Evolutionary conservation across 2,329 filamentous ascomycete genomes (phyloP).

Genomic region (Fusarium solani-melongenae): DNA sequence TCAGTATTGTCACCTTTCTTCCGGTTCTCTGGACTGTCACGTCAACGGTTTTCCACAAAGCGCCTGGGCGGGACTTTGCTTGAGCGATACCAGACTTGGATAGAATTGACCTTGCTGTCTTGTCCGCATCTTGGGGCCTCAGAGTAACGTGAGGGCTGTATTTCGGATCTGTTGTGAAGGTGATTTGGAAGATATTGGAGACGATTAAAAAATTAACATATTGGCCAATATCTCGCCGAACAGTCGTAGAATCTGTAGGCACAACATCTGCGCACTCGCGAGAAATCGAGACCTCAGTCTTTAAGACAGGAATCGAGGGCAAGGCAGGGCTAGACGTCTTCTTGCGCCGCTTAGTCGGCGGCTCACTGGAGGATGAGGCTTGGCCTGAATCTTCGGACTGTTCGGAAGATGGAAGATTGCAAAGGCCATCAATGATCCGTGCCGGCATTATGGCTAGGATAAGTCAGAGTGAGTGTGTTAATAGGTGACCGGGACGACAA

Average conservation of each 20-base stretch:
- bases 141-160: conserved; percentile 35
- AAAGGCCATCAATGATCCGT: conserved; percentile 36
- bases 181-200: conserved; percentile 30
- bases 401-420: conserved; percentile 31
- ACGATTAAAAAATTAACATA: conserved; percentile 38
- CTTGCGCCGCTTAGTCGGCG: conserved; percentile 48
- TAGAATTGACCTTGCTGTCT: conserved; percentile 34
- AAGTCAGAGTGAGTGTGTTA: not conserved
- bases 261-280: conserved; percentile 36
- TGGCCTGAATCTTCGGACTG: conserved; percentile 6
- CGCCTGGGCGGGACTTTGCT: conserved; percentile 40
- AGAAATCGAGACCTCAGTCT: conserved; percentile 40
- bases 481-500: conserved; percentile 12
- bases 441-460: conserved; percentile 41
- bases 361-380: conserved; percentile 24
- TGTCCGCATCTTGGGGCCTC: conserved; percentile 35
- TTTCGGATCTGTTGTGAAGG: not conserved
- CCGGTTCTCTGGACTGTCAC: conserved; percentile 45
- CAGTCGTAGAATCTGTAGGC: conserved; percentile 5
- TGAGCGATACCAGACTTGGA: conserved; percentile 12
- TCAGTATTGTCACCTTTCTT: conserved; percentile 41
- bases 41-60: conserved; percentile 50
- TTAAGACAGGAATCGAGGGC: conserved; percentile 43
- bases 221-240: conserved; percentile 33
- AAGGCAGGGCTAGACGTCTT: conserved; percentile 13